phyloP scores from a whole-genome alignment of 495 filamentous ascomycete species.

The Xylaria intraflava region DNA sequence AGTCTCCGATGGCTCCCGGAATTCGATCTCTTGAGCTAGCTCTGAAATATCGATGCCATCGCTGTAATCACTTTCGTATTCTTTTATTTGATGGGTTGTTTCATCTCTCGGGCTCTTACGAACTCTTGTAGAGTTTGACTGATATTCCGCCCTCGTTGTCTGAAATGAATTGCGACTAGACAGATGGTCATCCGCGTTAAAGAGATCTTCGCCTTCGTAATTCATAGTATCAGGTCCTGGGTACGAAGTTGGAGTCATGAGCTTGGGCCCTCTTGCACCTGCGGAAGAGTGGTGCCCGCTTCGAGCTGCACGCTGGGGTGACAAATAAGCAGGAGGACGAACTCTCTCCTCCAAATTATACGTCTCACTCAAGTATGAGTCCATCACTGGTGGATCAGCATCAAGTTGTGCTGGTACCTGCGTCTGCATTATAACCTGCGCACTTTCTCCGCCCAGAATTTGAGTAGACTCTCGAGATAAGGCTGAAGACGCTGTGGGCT shows the following conservation, averaged over 20 bases:
- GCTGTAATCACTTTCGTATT: conserved; percentile 58
- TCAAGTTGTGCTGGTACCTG: conserved; percentile 22
- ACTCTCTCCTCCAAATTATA: neutral
- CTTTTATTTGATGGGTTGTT: conserved; percentile 22
- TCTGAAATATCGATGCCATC: conserved; percentile 69
- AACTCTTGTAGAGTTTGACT: conserved; percentile 8
- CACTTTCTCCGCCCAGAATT: conserved; percentile 31
- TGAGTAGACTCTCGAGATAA: conserved; percentile 23
- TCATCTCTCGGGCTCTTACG: conserved; percentile 16
- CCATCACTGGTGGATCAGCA: neutral
- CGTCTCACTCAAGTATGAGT: neutral
- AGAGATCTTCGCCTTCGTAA: conserved; percentile 31
- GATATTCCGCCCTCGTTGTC: conserved; percentile 29
- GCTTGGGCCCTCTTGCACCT: neutral
- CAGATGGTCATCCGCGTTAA: conserved; percentile 24
- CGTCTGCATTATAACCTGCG: conserved; percentile 45
- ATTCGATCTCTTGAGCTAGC: conserved; percentile 51
- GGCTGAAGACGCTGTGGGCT: conserved; percentile 3
- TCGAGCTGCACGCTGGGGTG: neutral
- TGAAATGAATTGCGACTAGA: conserved; percentile 9
- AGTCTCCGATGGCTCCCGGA: conserved; percentile 31
- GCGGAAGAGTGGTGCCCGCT: neutral
- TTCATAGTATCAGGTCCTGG: conserved; percentile 12
- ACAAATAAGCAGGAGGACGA: neutral
- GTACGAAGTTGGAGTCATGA: neutral